phyloP scores from a whole-genome alignment of 2,329 filamentous ascomycete species.

The Apiospora aurea region DNA sequence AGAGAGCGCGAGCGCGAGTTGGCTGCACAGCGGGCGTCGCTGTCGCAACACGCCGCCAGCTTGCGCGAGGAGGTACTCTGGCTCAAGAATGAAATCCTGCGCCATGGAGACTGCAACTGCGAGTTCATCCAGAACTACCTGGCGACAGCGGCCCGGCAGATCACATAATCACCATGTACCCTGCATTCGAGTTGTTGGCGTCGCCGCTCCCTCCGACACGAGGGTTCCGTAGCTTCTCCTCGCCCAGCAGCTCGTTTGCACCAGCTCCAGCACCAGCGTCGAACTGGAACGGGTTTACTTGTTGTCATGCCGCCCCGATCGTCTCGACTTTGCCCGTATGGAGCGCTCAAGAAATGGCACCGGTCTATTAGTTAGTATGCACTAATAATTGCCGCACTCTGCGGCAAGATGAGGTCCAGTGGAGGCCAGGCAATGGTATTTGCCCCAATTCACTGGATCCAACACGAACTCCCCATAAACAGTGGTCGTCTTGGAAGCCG shows the following conservation, averaged over 20 bases:
- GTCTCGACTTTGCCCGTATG: neutral
- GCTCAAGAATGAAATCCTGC: conserved; percentile 41
- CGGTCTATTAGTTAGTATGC: neutral
- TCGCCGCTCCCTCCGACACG: neutral
- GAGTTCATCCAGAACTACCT: conserved; percentile 40
- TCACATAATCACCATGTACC: conserved; percentile 18
- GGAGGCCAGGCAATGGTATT: neutral
- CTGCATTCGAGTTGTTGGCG: neutral
- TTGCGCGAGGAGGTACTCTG: conserved; percentile 40
- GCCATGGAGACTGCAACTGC: conserved; percentile 39
- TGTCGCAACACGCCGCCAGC: conserved; percentile 32
- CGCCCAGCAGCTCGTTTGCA: neutral
- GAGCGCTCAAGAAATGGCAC: neutral
- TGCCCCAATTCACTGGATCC: neutral
- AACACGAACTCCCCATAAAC: neutral
- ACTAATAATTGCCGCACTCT: neutral
- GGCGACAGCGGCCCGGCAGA: conserved; percentile 32
- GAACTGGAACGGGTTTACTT: neutral
- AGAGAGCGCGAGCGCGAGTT: conserved; percentile 34
- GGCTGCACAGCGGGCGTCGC: conserved; percentile 29
- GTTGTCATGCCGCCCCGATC: neutral
- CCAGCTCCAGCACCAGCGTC: neutral
- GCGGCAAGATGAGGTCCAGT: neutral
- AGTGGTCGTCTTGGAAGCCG: neutral
- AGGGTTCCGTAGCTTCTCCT: neutral